Evolutionary conservation across 805 yeast genomes (phyloP).

Genomic region (Pichia exigua): DNA sequence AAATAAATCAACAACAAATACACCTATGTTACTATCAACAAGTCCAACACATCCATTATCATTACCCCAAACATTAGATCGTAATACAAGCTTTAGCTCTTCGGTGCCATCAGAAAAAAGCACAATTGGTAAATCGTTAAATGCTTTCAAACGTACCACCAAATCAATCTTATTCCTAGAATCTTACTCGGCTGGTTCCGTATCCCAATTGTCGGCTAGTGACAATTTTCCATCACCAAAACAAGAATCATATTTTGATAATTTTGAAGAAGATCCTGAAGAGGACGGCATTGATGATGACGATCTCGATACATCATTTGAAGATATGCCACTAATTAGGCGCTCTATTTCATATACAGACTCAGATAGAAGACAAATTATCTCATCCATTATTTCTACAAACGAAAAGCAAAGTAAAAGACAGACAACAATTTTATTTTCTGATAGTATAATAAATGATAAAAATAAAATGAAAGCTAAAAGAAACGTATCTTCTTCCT

Average conservation of each 20-base stretch:
- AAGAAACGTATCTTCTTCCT: neutral
- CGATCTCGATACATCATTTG: neutral
- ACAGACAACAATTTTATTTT: neutral
- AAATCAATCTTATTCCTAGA: slow-evolving; percentile 11
- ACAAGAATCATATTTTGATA: neutral
- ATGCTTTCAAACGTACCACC: slow-evolving; percentile 10
- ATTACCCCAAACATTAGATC: neutral
- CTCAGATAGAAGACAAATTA: slow-evolving; percentile 1
- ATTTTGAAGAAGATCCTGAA: neutral
- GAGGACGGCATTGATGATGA: neutral
- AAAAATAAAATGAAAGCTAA: neutral
- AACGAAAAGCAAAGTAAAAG: neutral
- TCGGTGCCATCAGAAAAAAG: slow-evolving; percentile 11
- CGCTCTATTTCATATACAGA: slow-evolving; percentile 8
- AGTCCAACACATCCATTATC: neutral
- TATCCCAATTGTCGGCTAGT: neutral
- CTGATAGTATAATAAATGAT: neutral
- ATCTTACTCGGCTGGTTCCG: slow-evolving; percentile 2
- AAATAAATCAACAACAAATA: neutral
- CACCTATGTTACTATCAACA: neutral
- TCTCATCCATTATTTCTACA: neutral
- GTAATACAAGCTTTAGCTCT: slow-evolving; percentile 7
- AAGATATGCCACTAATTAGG: neutral
- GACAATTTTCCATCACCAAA: neutral
- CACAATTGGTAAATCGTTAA: slow-evolving; percentile 10